These are phyloP conservation scores for Talaromyces rugulosus DNA, from an alignment of 2,329 filamentous ascomycete genomes.

Conservation along the genomic window DNA sequence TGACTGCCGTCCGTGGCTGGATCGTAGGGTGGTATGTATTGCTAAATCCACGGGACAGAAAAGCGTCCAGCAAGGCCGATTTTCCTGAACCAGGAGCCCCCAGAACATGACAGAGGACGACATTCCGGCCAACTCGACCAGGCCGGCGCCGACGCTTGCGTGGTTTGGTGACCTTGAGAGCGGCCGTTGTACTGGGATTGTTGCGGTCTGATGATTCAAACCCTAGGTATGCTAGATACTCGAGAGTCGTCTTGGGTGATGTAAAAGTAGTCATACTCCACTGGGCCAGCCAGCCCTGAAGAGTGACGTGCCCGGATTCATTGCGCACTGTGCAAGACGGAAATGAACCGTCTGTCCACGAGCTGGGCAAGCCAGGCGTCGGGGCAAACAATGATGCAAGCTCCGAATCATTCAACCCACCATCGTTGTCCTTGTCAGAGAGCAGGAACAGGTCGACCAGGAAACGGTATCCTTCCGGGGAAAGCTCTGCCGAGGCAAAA, in stretches of 20 bases:
- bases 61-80: constrained; percentile 83
- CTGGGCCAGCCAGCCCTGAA: constrained; percentile 96
- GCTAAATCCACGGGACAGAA: constrained; percentile 83
- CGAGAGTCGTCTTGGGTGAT: constrained; percentile 88
- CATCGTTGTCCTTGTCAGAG: constrained; percentile 97
- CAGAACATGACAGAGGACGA: constrained; percentile 88
- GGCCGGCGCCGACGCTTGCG: constrained; percentile 78
- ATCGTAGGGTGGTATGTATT: constrained; percentile 87
- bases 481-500: constrained; percentile 87
- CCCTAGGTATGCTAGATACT: constrained; percentile 92
- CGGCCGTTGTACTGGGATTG: constrained; percentile 73
- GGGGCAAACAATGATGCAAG: constrained; percentile 84
- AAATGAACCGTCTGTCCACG: constrained; percentile 85
- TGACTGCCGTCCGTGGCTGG: constrained; percentile 87
- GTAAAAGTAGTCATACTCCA: constrained; percentile 99
- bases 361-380: constrained; percentile 80
- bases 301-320: constrained; percentile 88
- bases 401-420: constrained; percentile 82
- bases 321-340: constrained; percentile 92
- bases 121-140: constrained; percentile 85
- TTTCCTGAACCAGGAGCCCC: constrained; percentile 85
- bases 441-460: constrained; percentile 94
- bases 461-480: constrained; percentile 90
- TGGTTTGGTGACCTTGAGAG: constrained; percentile 87
- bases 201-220: constrained; percentile 73